Conservation (phyloP, 108 stramenopile species). For the Discostella pseudostelligera region DNA sequence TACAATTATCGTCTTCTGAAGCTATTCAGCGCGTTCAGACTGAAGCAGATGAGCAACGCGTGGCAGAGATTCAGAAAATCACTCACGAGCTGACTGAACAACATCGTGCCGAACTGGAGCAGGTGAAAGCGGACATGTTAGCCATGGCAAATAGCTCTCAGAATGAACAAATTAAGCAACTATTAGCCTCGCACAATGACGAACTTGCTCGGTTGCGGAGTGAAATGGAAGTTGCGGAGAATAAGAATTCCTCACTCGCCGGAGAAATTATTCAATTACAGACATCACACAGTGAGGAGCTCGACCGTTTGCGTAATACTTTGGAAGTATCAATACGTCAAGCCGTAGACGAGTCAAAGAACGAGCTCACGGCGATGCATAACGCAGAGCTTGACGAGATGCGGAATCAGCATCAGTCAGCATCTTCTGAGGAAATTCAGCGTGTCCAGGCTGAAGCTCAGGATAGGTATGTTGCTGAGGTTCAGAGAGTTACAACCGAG, state of each 20-base stretch:
- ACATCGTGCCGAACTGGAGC: slow-evolving; percentile 27
- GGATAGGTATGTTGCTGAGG: background rate
- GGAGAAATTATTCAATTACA: slow-evolving; percentile 19
- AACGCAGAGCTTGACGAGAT: background rate
- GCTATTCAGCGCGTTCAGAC: slow-evolving; percentile 19
- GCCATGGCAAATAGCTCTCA: slow-evolving; percentile 29
- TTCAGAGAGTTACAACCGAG: slow-evolving; percentile 21
- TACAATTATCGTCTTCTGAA: slow-evolving; percentile 14
- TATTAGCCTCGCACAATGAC: slow-evolving; percentile 25
- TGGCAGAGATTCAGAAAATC: slow-evolving; percentile 2
- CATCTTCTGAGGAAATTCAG: background rate
- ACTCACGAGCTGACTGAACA: slow-evolving; percentile 12
- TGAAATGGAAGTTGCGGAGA: slow-evolving; percentile 33
- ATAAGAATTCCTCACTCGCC: slow-evolving; percentile 10
- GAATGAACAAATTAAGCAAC: slow-evolving; percentile 30
- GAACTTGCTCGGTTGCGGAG: slow-evolving; percentile 17
- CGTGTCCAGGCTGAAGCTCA: background rate
- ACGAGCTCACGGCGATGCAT: background rate
- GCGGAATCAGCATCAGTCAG: background rate
- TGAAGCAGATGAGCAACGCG: slow-evolving; percentile 11
- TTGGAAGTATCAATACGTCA: background rate
- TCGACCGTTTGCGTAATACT: slow-evolving; percentile 13
- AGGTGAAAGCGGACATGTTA: slow-evolving; percentile 23
- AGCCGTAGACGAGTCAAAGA: background rate
- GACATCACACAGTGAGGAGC: slow-evolving; percentile 24